These are phyloP conservation scores for Fusarium globosum DNA, from an alignment of 2,329 filamentous ascomycete genomes.

Conservation along the genomic window DNA sequence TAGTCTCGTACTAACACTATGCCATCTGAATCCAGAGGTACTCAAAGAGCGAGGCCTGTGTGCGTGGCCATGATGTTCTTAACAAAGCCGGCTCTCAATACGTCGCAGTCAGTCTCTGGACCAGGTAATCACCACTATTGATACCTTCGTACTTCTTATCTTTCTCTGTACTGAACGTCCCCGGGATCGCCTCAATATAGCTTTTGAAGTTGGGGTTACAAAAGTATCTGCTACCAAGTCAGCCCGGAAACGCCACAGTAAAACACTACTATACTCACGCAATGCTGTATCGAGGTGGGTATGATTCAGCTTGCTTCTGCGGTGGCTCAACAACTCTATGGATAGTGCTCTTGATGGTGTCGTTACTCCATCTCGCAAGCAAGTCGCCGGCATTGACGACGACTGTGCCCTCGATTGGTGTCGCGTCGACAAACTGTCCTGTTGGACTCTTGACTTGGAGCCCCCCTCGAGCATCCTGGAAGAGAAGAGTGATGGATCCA, in stretches of 20 bases:
- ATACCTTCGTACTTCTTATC: slow-evolving; percentile 85
- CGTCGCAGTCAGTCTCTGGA: slow-evolving; percentile 81
- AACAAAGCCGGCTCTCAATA: slow-evolving; percentile 57
- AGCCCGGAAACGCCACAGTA: neutral
- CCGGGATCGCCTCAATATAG: slow-evolving; percentile 82
- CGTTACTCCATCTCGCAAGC: slow-evolving; percentile 89
- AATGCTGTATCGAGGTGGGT: slow-evolving; percentile 86
- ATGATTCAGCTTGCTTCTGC: slow-evolving; percentile 62
- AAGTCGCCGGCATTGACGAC: slow-evolving; percentile 92
- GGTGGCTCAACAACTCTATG: slow-evolving; percentile 92
- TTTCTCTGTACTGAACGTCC: slow-evolving; percentile 72
- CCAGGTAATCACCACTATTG: slow-evolving; percentile 83
- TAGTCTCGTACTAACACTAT: neutral
- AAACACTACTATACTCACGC: slow-evolving; percentile 65
- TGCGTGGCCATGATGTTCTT: neutral
- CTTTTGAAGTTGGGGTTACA: slow-evolving; percentile 86
- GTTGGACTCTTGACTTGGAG: slow-evolving; percentile 74
- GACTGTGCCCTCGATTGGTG: slow-evolving; percentile 82
- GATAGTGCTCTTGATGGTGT: slow-evolving; percentile 88
- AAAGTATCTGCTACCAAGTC: slow-evolving; percentile 71
- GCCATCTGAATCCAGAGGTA: neutral
- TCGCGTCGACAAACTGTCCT: slow-evolving; percentile 84
- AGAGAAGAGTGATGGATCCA: slow-evolving; percentile 70
- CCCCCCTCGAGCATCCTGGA: slow-evolving; percentile 68
- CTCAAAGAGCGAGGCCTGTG: neutral